phyloP scores from a whole-genome alignment of 116 monocot species.

The Cymodocea nodosa region DNA sequence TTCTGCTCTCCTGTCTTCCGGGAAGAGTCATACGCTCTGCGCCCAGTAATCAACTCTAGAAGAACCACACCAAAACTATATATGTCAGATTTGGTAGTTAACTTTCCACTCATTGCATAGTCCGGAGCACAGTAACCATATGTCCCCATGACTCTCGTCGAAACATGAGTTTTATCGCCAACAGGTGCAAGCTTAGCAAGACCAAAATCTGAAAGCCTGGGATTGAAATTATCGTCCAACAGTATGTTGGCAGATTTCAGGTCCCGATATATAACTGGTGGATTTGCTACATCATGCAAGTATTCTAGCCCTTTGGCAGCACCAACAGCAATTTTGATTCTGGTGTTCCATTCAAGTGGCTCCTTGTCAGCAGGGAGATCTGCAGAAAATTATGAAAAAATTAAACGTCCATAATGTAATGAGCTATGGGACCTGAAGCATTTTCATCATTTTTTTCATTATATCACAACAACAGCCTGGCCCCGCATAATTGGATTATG shows the following conservation, averaged over 20 bases:
- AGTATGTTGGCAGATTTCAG: conserved; percentile 73
- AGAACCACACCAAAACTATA: conserved; percentile 83
- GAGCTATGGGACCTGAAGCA: too few species aligned
- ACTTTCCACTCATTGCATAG: conserved; percentile 66
- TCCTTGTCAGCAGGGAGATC: conserved; percentile 36
- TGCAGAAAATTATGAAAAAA: conserved; percentile 9
- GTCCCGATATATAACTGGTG: conserved; percentile 79
- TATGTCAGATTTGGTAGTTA: conserved; percentile 64
- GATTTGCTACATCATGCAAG: conserved; percentile 49
- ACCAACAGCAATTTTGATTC: conserved; percentile 69
- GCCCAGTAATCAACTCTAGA: conserved; percentile 63
- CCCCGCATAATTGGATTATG: too few species aligned
- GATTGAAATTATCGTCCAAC: conserved; percentile 55
- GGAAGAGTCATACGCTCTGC: conserved; percentile 36
- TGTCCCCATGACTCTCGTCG: conserved; percentile 85
- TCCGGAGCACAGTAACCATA: conserved; percentile 87
- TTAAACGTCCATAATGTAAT: too few species aligned
- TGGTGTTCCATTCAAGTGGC: conserved; percentile 54
- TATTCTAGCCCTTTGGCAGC: conserved; percentile 52
- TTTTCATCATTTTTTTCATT: too few species aligned
- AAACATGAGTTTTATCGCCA: conserved; percentile 72
- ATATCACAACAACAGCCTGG: too few species aligned
- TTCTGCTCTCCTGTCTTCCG: conserved; percentile 32
- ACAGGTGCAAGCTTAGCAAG: conserved; percentile 80
- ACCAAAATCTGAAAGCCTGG: conserved; percentile 82